A percentile compares a stretch with the other conserved stretches of the same genome.
Conservation (phyloP, 2,329 filamentous ascomycete genomes). For the Diaporthe humulicola region DNA sequence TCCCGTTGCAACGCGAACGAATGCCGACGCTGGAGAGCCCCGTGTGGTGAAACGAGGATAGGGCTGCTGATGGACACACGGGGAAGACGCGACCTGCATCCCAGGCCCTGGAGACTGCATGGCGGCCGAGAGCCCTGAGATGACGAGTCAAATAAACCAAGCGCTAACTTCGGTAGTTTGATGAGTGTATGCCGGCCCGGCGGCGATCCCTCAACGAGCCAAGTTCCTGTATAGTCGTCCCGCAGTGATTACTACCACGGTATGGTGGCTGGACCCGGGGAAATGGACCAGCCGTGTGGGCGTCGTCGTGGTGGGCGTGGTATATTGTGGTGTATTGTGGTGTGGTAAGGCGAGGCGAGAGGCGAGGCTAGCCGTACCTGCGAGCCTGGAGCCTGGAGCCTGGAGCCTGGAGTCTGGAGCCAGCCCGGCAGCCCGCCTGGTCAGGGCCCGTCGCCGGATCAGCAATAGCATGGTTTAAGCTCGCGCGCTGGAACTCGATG, state of each 20-base stretch:
- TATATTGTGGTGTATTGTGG: background rate
- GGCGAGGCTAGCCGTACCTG: constrained; percentile 19
- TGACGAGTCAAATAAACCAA: constrained; percentile 12
- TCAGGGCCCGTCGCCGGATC: constrained; percentile 9
- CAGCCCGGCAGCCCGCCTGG: constrained; percentile 7
- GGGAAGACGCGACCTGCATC: constrained; percentile 27
- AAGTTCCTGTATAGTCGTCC: background rate
- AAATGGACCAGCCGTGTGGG: constrained; percentile 18
- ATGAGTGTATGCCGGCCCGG: constrained; percentile 20
- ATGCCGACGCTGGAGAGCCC: constrained; percentile 11
- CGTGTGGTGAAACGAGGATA: background rate
- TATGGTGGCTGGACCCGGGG: constrained; percentile 19
- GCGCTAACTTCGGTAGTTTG: constrained; percentile 19
- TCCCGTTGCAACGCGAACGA: background rate
- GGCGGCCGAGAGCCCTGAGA: constrained; percentile 19
- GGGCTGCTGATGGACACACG: background rate
- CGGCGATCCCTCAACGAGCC: constrained; percentile 5
- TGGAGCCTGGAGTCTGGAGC: no score
- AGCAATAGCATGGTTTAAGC: constrained; percentile 20
- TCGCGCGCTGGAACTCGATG: constrained; percentile 25
- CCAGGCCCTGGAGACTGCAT: background rate
- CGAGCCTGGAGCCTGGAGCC: background rate
- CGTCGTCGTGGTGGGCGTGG: background rate
- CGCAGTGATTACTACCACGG: background rate
- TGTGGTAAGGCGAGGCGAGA: background rate